These are phyloP conservation scores for Dactylellina haptotyla DNA, from an alignment of 2,329 filamentous ascomycete species.

Conservation along the genomic window DNA sequence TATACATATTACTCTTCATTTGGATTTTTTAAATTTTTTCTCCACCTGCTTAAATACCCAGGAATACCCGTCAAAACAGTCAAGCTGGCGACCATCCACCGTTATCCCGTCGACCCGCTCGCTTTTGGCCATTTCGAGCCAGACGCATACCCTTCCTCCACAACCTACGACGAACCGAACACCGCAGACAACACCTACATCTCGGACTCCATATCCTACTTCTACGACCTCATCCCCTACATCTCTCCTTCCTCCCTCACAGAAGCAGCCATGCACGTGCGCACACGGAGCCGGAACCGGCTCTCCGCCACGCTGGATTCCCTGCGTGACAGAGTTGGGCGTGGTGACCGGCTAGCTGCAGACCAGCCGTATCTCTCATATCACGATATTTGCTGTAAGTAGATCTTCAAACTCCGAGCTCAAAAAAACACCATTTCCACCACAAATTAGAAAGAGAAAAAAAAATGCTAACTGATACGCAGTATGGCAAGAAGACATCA, in stretches of 20 bases:
- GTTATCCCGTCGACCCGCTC: conserved; percentile 35
- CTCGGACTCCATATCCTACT: conserved; percentile 36
- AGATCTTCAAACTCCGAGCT: not conserved
- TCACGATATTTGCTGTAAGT: conserved; percentile 71
- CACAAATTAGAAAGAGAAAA: conserved; percentile 56
- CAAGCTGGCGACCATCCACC: conserved; percentile 47
- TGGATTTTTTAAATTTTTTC: too few species aligned
- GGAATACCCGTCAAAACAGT: conserved; percentile 8
- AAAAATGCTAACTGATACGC: conserved; percentile 28
- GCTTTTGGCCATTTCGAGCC: conserved; percentile 46
- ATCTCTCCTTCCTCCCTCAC: conserved; percentile 24
- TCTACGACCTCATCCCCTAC: conserved; percentile 45
- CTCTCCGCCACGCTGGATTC: conserved; percentile 37
- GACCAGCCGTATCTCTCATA: conserved; percentile 76
- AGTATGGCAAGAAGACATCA: conserved; percentile 91
- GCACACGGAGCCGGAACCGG: conserved; percentile 39
- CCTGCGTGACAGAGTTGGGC: conserved; percentile 37
- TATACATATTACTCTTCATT: not conserved
- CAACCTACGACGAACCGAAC: conserved; percentile 12
- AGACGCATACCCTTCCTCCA: conserved; percentile 2
- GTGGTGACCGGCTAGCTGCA: conserved; percentile 60
- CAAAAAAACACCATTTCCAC: too few species aligned
- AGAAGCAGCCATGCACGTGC: conserved; percentile 38
- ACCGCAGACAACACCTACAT: conserved; percentile 19
- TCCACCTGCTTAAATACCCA: too few species aligned